These are phyloP conservation scores for Endocarpon pusillum DNA, from an alignment of 495 filamentous ascomycete genomes.

Conservation along the genomic window DNA sequence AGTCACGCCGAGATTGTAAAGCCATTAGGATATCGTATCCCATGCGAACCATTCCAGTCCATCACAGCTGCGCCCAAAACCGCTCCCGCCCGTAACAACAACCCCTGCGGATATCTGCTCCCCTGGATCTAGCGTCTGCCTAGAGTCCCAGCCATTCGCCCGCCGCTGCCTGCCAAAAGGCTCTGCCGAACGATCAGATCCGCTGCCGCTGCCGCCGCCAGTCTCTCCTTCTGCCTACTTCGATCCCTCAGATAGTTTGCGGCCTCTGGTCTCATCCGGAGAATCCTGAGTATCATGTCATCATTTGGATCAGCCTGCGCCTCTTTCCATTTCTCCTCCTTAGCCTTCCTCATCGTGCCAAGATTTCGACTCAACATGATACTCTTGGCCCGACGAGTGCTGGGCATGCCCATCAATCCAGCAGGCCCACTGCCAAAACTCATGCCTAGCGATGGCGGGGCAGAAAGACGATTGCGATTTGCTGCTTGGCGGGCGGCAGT, in stretches of 20 bases:
- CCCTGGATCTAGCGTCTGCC: slow-evolving; percentile 18
- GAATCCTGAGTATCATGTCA: slow-evolving; percentile 91
- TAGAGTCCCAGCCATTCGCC: slow-evolving; percentile 43
- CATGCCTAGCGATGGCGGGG: slow-evolving; percentile 42
- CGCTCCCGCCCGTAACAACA: too few species aligned
- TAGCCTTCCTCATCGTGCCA: slow-evolving; percentile 87
- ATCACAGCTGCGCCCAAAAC: too few species aligned
- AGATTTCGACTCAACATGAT: slow-evolving; percentile 92
- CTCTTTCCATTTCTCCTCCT: slow-evolving; percentile 88
- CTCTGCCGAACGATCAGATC: slow-evolving; percentile 92
- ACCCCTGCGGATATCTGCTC: too few species aligned
- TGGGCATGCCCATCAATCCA: slow-evolving; percentile 51
- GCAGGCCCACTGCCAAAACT: slow-evolving; percentile 40
- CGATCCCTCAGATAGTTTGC: slow-evolving; percentile 74
- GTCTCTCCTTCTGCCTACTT: slow-evolving; percentile 81
- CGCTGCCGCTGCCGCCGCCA: slow-evolving; percentile 77
- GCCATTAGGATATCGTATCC: too few species aligned
- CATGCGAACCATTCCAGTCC: too few species aligned
- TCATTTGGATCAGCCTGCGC: slow-evolving; percentile 93
- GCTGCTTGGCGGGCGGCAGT: slow-evolving; percentile 61
- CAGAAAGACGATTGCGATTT: slow-evolving; percentile 51
- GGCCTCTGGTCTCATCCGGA: slow-evolving; percentile 95
- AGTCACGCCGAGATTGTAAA: too few species aligned
- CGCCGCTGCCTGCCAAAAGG: slow-evolving; percentile 48
- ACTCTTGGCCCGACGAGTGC: slow-evolving; percentile 67